phyloP scores from a whole-genome alignment of 805 yeast species.

The Schizosaccharomyces pombe region DNA sequence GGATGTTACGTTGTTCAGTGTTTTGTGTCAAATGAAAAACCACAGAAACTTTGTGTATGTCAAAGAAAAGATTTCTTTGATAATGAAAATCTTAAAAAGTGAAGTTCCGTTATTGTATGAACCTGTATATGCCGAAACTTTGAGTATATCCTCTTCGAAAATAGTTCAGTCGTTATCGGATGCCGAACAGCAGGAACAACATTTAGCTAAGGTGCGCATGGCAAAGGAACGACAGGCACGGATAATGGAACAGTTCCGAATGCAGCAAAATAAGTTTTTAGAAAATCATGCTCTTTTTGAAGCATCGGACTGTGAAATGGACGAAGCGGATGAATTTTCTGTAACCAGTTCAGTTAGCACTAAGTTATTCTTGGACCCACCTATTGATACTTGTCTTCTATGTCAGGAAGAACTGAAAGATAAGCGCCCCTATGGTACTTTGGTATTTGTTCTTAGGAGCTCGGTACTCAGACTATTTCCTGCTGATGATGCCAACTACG shows the following conservation, averaged over 20 bases:
- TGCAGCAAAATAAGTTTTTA: constrained; percentile 56
- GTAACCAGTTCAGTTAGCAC: constrained; percentile 12
- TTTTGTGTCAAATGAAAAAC: background rate
- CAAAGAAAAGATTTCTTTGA: background rate
- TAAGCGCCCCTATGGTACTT: constrained; percentile 52
- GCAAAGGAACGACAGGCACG: constrained; percentile 51
- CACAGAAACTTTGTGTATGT: background rate
- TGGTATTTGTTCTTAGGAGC: constrained; percentile 29
- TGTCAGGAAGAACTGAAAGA: constrained; percentile 55
- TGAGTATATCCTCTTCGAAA: background rate
- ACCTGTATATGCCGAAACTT: background rate
- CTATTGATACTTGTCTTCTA: constrained; percentile 51
- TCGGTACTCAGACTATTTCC: background rate
- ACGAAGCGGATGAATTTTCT: constrained; percentile 4
- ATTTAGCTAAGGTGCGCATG: constrained; percentile 31
- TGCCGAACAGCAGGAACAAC: constrained; percentile 11
- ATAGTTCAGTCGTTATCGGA: background rate
- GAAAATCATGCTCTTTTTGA: constrained; percentile 25
- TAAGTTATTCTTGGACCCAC: constrained; percentile 24
- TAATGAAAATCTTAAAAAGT: background rate
- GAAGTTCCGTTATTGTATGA: background rate
- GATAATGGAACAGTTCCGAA: constrained; percentile 53
- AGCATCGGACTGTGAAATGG: constrained; percentile 8
- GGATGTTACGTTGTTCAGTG: background rate
- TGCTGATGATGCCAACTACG: constrained; percentile 34